Evolutionary conservation across 139 green algal genomes (phyloP).

Genomic region (Tetradesmus lagerheimii): DNA sequence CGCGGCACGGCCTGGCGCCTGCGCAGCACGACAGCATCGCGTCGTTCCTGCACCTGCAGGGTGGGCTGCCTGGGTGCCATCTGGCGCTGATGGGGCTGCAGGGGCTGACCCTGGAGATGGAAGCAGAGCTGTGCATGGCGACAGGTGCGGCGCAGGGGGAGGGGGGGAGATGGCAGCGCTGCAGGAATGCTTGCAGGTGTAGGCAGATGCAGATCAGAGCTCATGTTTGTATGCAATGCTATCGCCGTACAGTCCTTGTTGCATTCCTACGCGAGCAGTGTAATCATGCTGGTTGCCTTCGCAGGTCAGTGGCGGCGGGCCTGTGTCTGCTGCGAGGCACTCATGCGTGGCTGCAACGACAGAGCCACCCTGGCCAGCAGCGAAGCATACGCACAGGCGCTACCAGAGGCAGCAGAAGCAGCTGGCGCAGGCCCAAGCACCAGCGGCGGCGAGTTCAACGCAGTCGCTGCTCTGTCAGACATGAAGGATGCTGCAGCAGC

Average conservation of each 20-base stretch:
- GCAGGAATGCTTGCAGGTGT: background rate
- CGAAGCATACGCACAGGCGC: background rate
- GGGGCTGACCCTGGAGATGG: slow-evolving; percentile 46
- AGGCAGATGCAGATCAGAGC: background rate
- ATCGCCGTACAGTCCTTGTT: too few species aligned
- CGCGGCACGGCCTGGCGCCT: slow-evolving; percentile 20
- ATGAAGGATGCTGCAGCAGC: slow-evolving; percentile 23
- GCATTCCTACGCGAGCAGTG: too few species aligned
- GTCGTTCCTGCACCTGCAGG: slow-evolving; percentile 48
- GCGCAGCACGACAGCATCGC: slow-evolving; percentile 57
- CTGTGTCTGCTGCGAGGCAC: slow-evolving; percentile 38
- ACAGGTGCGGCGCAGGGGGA: slow-evolving; percentile 20
- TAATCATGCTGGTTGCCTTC: background rate
- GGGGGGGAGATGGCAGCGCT: background rate
- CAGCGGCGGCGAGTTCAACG: background rate
- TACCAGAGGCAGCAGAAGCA: background rate
- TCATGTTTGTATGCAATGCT: too few species aligned
- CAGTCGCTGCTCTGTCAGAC: background rate
- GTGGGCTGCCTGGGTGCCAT: slow-evolving; percentile 36
- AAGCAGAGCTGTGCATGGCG: slow-evolving; percentile 50
- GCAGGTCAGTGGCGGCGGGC: slow-evolving; percentile 48
- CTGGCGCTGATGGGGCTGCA: slow-evolving; percentile 53
- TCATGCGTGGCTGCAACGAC: slow-evolving; percentile 38
- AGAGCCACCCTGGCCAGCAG: slow-evolving; percentile 15
- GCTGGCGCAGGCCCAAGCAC: background rate